Conservation (phyloP, 2,329 filamentous ascomycete species). For the Aspergillus sp. region DNA sequence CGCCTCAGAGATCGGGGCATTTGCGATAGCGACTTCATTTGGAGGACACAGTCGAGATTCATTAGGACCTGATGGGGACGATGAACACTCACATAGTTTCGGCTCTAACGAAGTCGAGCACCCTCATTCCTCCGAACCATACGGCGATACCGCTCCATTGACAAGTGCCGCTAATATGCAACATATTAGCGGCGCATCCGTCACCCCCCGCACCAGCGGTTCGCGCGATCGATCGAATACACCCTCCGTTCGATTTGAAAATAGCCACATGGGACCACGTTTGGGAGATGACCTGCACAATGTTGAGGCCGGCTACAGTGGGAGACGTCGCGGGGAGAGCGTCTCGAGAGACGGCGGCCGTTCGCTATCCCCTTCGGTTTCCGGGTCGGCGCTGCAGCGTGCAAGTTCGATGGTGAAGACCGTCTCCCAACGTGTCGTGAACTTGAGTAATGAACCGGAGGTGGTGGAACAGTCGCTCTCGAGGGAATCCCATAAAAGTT, state of each 20-base stretch:
- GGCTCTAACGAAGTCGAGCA: slow-evolving; percentile 48
- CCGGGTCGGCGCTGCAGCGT: slow-evolving; percentile 62
- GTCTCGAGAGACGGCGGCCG: slow-evolving; percentile 40
- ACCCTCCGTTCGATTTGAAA: slow-evolving; percentile 55
- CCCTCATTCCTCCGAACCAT: slow-evolving; percentile 52
- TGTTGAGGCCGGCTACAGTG: slow-evolving; percentile 59
- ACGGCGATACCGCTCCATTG: slow-evolving; percentile 58
- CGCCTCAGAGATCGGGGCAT: slow-evolving; percentile 39
- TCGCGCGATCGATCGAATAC: slow-evolving; percentile 51
- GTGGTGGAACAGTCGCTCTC: slow-evolving; percentile 71
- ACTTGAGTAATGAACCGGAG: slow-evolving; percentile 90
- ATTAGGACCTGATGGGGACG: slow-evolving; percentile 28
- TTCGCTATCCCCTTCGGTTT: slow-evolving; percentile 63
- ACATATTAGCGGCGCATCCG: slow-evolving; percentile 54
- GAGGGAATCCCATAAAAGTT: slow-evolving; percentile 51
- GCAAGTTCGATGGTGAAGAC: slow-evolving; percentile 75
- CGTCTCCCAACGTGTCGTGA: slow-evolving; percentile 97
- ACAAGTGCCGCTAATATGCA: slow-evolving; percentile 58
- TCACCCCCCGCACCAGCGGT: slow-evolving; percentile 31
- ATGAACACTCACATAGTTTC: slow-evolving; percentile 29
- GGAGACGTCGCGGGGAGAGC: slow-evolving; percentile 58
- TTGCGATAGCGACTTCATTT: slow-evolving; percentile 43
- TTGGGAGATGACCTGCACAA: slow-evolving; percentile 61
- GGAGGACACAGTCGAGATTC: slow-evolving; percentile 26
- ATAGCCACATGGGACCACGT: slow-evolving; percentile 43